A percentile compares a stretch with the other conserved stretches of the same genome.
Conservation (phyloP, 148 eudicot species). For the Vaccinium macrocarpon region DNA sequence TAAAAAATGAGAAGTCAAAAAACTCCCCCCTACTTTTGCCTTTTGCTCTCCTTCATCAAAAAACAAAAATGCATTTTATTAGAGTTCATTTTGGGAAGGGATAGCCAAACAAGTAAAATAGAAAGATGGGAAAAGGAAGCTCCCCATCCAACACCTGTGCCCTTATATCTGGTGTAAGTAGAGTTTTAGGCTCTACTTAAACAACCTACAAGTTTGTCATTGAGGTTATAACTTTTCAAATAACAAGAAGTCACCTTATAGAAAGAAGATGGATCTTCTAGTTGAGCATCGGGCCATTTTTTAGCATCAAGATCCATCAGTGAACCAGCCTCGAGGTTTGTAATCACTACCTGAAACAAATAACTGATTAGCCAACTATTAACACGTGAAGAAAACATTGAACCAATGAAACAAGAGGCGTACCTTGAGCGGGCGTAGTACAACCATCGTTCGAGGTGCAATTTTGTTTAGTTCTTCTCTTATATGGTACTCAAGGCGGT, state of each 20-base stretch:
- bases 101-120: too few species aligned
- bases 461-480: constrained; percentile 91
- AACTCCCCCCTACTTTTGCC: too few species aligned
- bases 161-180: neutral
- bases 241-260: constrained; percentile 58
- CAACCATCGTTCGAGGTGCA: constrained; percentile 82
- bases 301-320: constrained; percentile 81
- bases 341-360: constrained; percentile 68
- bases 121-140: too few species aligned
- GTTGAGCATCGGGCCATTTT: constrained; percentile 94
- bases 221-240: neutral
- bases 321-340: constrained; percentile 71
- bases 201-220: neutral
- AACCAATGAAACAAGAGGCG: constrained; percentile 21
- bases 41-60: too few species aligned
- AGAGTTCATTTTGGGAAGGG: too few species aligned
- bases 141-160: neutral
- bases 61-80: too few species aligned
- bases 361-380: constrained; percentile 18
- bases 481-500: constrained; percentile 79
- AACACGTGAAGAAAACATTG: neutral
- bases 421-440: constrained; percentile 86
- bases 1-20: too few species aligned
- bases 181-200: neutral
- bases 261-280: constrained; percentile 60